Evolutionary conservation across 371 early-diverging fungal species (phyloP).

Genomic region (Mucor lusitanicus): DNA sequence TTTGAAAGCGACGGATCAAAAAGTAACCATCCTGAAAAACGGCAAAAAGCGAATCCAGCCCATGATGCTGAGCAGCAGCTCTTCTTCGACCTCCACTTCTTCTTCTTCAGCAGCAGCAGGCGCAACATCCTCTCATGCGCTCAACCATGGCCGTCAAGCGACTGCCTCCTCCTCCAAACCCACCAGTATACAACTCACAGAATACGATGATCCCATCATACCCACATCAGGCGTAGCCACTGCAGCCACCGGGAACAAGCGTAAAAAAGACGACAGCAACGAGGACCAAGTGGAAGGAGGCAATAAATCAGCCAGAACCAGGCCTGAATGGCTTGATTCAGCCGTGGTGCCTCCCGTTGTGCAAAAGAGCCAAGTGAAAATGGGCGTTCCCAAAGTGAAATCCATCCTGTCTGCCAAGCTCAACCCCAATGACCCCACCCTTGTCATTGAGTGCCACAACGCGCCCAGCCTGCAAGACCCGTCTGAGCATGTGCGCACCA

Average conservation of each 20-base stretch:
- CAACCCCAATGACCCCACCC: slow-evolving; percentile 21
- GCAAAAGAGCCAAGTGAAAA: slow-evolving; percentile 50
- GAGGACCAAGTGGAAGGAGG: slow-evolving; percentile 10
- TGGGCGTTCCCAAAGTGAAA: slow-evolving; percentile 58
- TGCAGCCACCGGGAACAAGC: slow-evolving; percentile 51
- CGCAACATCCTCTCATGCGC: neutral
- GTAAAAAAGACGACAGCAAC: slow-evolving; percentile 31
- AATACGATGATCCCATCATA: slow-evolving; percentile 21
- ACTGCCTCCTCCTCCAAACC: neutral
- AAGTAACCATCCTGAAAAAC: slow-evolving; percentile 68
- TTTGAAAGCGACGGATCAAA: slow-evolving; percentile 43
- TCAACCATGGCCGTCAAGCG: neutral
- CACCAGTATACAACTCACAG: neutral
- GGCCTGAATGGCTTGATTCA: slow-evolving; percentile 41
- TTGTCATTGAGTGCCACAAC: slow-evolving; percentile 62
- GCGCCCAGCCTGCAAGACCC: slow-evolving; percentile 14
- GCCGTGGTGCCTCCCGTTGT: slow-evolving; percentile 49
- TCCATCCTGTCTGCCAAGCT: slow-evolving; percentile 41
- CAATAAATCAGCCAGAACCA: slow-evolving; percentile 7
- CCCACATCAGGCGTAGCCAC: slow-evolving; percentile 45
- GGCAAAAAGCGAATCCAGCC: slow-evolving; percentile 85
- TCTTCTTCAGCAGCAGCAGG: neutral
- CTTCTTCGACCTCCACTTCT: neutral
- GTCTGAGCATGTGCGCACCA: slow-evolving; percentile 18
- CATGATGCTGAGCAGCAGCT: slow-evolving; percentile 45